These are phyloP conservation scores for Lineolata rhizophorae DNA, from an alignment of 495 filamentous ascomycete species.

Conservation along the genomic window DNA sequence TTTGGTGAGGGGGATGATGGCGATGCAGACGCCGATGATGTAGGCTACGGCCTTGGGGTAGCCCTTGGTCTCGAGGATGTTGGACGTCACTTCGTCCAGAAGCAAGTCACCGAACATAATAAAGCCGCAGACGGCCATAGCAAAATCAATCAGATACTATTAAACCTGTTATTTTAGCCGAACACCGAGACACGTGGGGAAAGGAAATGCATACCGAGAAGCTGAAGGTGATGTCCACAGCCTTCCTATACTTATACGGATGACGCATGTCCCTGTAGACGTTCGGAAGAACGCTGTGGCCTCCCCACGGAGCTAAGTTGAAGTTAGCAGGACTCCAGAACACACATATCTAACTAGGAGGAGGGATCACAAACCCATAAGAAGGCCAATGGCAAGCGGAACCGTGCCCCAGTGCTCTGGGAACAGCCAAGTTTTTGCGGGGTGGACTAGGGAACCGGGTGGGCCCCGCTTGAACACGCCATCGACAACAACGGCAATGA, in stretches of 20 bases:
- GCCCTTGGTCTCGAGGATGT: conserved; percentile 47
- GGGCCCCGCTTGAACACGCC: conserved; percentile 59
- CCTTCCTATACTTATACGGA: conserved; percentile 60
- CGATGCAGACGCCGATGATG: conserved; percentile 63
- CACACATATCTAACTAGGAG: neutral
- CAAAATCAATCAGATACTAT: conserved; percentile 56
- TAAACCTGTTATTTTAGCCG: conserved; percentile 5
- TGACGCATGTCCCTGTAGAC: conserved; percentile 98
- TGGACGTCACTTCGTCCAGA: conserved; percentile 74
- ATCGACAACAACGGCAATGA: conserved; percentile 58
- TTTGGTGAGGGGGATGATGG: conserved; percentile 88
- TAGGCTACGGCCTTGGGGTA: conserved; percentile 59
- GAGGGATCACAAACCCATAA: conserved; percentile 43
- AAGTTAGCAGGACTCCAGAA: neutral
- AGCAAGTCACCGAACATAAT: conserved; percentile 86
- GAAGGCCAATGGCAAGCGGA: conserved; percentile 79
- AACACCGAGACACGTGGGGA: neutral
- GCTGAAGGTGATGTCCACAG: conserved; percentile 60
- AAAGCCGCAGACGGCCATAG: conserved; percentile 61
- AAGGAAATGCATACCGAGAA: conserved; percentile 66
- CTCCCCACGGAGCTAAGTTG: conserved; percentile 60
- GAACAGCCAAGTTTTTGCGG: conserved; percentile 58
- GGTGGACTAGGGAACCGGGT: conserved; percentile 68
- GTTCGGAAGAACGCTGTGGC: conserved; percentile 86
- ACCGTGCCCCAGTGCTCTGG: conserved; percentile 73